Evolutionary conservation across 2,329 filamentous ascomycete species (phyloP).

Genomic region (Ophiostoma quercus): DNA sequence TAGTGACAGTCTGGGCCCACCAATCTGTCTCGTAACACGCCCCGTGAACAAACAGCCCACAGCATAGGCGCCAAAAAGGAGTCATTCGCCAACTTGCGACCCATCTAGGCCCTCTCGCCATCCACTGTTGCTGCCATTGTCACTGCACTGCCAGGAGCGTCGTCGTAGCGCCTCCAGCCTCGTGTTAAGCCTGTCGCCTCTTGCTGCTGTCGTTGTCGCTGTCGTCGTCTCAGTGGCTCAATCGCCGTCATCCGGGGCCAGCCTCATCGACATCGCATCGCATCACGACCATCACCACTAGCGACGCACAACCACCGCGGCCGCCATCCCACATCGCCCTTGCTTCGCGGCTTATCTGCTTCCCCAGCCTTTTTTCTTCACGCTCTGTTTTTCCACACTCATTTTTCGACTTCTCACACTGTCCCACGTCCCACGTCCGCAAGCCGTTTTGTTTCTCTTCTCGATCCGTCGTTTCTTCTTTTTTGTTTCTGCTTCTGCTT

Average conservation of each 20-base stretch:
- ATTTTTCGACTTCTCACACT: neutral
- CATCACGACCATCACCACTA: neutral
- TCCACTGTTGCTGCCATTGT: neutral
- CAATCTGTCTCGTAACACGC: conserved; percentile 14
- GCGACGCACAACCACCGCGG: neutral
- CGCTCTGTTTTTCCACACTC: neutral
- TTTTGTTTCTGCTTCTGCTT: neutral
- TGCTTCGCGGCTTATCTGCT: neutral
- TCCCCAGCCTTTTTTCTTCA: conserved; percentile 9
- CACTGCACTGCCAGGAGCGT: neutral
- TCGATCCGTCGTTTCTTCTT: neutral
- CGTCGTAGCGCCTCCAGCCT: conserved; percentile 3
- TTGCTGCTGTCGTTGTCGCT: neutral
- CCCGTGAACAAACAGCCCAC: conserved; percentile 17
- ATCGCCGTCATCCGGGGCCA: neutral
- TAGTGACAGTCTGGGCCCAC: conserved; percentile 7
- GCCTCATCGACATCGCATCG: neutral
- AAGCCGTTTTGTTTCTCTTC: neutral
- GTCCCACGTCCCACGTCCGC: conserved; percentile 11
- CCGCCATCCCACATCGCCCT: neutral
- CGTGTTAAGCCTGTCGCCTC: neutral
- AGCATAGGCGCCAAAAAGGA: conserved; percentile 16
- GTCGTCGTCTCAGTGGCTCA: neutral
- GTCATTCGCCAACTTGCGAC: conserved; percentile 10
- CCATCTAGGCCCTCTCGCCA: conserved; percentile 9